A percentile compares a stretch with the other conserved stretches of the same genome.
Evolutionary conservation across 2,329 filamentous ascomycete species (phyloP).

Genomic region (Apiospora rasikravindrae): DNA sequence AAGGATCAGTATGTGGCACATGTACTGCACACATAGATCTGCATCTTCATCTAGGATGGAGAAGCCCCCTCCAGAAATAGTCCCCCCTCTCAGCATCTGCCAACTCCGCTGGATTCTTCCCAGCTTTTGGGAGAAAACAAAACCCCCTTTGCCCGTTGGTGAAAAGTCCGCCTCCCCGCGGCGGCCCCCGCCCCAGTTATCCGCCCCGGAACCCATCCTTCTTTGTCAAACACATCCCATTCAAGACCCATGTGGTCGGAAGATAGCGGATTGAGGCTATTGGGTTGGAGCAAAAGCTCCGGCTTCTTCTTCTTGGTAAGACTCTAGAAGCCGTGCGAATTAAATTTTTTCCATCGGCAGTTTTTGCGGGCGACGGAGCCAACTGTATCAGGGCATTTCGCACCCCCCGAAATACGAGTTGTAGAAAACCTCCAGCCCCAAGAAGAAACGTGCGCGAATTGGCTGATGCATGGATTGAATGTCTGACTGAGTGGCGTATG

Average conservation of each 20-base stretch:
- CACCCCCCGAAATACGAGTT: background rate
- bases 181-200: background rate
- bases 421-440: background rate
- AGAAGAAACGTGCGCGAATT: too few species aligned
- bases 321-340: background rate
- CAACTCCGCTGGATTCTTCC: background rate
- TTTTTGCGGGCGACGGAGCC: conserved; percentile 2
- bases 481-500: conserved; percentile 4
- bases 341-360: conserved; percentile 7
- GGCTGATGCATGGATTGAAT: background rate
- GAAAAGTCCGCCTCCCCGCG: background rate
- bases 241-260: background rate
- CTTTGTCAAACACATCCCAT: background rate
- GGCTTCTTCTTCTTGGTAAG: background rate
- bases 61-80: background rate
- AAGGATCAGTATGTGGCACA: background rate
- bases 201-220: background rate
- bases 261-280: background rate
- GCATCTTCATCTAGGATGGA: background rate
- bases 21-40: conserved; percentile 10
- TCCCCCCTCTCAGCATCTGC: background rate
- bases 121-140: background rate
- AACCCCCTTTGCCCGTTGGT: background rate
- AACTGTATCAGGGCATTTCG: background rate
- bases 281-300: conserved; percentile 13